Conservation (phyloP, 352 stramenopile genomes). For the Pythium utonaiense region DNA sequence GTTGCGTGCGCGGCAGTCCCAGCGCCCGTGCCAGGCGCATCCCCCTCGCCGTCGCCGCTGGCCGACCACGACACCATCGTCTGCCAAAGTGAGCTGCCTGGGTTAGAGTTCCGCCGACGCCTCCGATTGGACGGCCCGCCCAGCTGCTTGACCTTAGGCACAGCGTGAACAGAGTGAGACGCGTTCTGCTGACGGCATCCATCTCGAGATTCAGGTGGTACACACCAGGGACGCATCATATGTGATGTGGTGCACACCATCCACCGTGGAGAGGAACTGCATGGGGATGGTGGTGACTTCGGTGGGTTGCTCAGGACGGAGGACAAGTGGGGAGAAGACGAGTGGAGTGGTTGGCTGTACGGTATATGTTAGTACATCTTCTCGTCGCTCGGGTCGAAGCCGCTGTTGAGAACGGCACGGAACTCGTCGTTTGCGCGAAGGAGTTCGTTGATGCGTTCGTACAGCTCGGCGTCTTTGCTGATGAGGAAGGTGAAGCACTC, state of each 20-base stretch:
- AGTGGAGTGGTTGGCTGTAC: too few species aligned
- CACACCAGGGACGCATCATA: background rate
- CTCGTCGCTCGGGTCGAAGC: constrained; percentile 86
- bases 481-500: constrained; percentile 90
- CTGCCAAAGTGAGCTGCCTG: background rate
- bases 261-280: background rate
- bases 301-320: too few species aligned
- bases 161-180: background rate
- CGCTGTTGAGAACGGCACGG: constrained; percentile 80
- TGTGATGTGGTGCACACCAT: constrained; percentile 8
- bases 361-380: constrained; percentile 65
- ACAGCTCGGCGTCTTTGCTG: constrained; percentile 78
- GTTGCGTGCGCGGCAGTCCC: background rate
- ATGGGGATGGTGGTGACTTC: too few species aligned
- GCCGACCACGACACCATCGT: background rate
- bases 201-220: background rate
- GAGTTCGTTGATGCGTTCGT: constrained; percentile 79
- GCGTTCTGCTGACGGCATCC: background rate
- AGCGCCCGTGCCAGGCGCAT: constrained; percentile 4
- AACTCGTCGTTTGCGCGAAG: constrained; percentile 85
- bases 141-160: constrained; percentile 13
- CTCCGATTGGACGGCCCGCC: constrained; percentile 10
- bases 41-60: constrained; percentile 1
- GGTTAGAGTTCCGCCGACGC: background rate
- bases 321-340: too few species aligned